Percentiles rank a stretch among this genome's conserved stretches.
Evolutionary conservation across 2,329 filamentous ascomycete genomes (phyloP).

Genomic region (Diaporthe destruens): DNA sequence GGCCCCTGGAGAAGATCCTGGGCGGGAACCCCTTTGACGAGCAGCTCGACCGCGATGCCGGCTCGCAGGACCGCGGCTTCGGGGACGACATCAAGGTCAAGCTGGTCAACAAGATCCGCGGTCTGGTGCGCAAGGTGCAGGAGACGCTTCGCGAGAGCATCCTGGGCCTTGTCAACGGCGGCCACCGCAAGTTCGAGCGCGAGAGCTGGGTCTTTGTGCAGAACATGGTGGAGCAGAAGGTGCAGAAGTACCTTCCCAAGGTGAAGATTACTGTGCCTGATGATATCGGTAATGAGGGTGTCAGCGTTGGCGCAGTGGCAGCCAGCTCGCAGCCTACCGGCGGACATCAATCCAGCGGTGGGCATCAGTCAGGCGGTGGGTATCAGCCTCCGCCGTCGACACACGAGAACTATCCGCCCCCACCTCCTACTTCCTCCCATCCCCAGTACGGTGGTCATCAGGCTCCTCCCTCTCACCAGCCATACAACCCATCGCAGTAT

Average conservation of each 20-base stretch:
- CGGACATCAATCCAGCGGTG: constrained; percentile 45
- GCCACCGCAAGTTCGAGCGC: constrained; percentile 61
- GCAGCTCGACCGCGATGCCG: constrained; percentile 49
- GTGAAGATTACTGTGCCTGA: constrained; percentile 60
- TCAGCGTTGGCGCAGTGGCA: constrained; percentile 56
- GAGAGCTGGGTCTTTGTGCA: constrained; percentile 62
- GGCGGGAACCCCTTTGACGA: constrained; percentile 61
- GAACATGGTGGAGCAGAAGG: constrained; percentile 59
- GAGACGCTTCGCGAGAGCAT: constrained; percentile 60
- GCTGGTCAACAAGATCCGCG: constrained; percentile 59
- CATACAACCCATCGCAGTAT: constrained; percentile 46
- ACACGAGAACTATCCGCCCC: constrained; percentile 1
- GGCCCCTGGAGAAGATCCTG: constrained; percentile 59
- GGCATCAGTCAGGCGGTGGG: constrained; percentile 43
- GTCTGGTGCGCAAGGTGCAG: constrained; percentile 59
- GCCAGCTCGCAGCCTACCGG: constrained; percentile 50
- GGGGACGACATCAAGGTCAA: constrained; percentile 59
- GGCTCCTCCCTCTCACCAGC: constrained; percentile 45
- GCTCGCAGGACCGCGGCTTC: constrained; percentile 53
- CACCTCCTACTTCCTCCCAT: background rate
- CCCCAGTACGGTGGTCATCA: constrained; percentile 45
- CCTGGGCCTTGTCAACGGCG: constrained; percentile 59
- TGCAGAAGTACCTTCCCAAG: constrained; percentile 60
- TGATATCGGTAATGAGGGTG: constrained; percentile 61
- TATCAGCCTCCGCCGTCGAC: constrained; percentile 33